Conservation (phyloP, 2,329 filamentous ascomycete species). For the Colletotrichum sojae region DNA sequence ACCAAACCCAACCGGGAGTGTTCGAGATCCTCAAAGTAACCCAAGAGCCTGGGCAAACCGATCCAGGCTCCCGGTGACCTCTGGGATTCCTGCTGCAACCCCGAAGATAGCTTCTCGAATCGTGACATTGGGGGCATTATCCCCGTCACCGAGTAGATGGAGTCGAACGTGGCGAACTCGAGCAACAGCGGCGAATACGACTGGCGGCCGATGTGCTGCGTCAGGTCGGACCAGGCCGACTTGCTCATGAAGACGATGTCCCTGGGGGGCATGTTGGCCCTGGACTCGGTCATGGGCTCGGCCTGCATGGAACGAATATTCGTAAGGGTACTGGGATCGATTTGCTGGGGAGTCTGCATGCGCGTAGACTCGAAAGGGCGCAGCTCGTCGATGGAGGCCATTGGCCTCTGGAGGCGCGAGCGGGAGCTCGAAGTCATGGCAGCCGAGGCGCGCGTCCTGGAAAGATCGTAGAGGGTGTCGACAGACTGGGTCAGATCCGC, state of each 20-base stretch:
- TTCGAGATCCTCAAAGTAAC: slow-evolving; percentile 82
- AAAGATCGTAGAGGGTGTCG: slow-evolving; percentile 84
- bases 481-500: slow-evolving; percentile 83
- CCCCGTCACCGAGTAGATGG: slow-evolving; percentile 73
- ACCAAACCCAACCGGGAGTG: slow-evolving; percentile 80
- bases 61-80: slow-evolving; percentile 70
- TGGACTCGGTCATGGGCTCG: slow-evolving; percentile 46
- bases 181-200: slow-evolving; percentile 73
- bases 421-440: slow-evolving; percentile 51
- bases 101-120: slow-evolving; percentile 74
- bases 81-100: slow-evolving; percentile 68
- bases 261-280: slow-evolving; percentile 49
- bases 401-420: slow-evolving; percentile 54
- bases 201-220: slow-evolving; percentile 56
- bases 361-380: slow-evolving; percentile 71
- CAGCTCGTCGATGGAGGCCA: slow-evolving; percentile 59
- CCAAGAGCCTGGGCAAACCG: slow-evolving; percentile 72
- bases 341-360: slow-evolving; percentile 73
- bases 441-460: slow-evolving; percentile 71
- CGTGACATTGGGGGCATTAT: slow-evolving; percentile 76
- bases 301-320: slow-evolving; percentile 61
- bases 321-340: slow-evolving; percentile 68
- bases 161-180: slow-evolving; percentile 78
- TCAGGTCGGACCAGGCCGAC: slow-evolving; percentile 65
- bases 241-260: slow-evolving; percentile 66